A percentile compares a stretch with the other conserved stretches of the same genome.
Evolutionary conservation across 1,284 basidiomycete genomes (phyloP).

Genomic region (Naganishia cerealis): DNA sequence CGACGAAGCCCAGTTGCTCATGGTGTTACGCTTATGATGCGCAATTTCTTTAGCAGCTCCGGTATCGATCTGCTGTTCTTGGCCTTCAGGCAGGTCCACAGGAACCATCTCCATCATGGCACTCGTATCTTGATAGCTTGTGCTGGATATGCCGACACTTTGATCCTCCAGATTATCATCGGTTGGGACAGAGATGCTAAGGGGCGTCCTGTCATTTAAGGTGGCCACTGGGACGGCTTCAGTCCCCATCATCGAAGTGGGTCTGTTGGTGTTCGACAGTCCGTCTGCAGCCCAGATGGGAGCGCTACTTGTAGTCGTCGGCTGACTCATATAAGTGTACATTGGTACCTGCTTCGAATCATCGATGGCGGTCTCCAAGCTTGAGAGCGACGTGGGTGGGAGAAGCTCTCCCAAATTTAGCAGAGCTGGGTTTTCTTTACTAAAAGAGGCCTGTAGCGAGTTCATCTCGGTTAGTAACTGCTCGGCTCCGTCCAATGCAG

Average conservation of each 20-base stretch:
- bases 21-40: conserved; percentile 4
- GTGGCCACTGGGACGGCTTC: not conserved
- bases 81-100: not conserved
- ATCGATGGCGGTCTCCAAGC: not conserved
- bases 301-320: not conserved
- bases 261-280: not conserved
- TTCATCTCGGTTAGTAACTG: conserved; percentile 12
- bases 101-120: conserved; percentile 13
- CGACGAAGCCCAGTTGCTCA: conserved; percentile 22
- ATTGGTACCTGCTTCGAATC: conserved; percentile 5
- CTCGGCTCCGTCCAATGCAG: conserved; percentile 13
- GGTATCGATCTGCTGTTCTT: not conserved
- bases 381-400: not conserved
- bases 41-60: not conserved
- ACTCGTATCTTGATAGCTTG: not conserved
- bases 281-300: conserved; percentile 2
- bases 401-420: conserved; percentile 10
- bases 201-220: not conserved
- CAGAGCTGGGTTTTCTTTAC: not conserved
- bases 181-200: conserved; percentile 4
- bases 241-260: not conserved
- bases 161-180: not conserved
- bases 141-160: not conserved
- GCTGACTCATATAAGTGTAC: conserved; percentile 14
- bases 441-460: conserved; percentile 20